phyloP scores from a whole-genome alignment of 495 filamentous ascomycete genomes.

The Ramalina intermedia region DNA sequence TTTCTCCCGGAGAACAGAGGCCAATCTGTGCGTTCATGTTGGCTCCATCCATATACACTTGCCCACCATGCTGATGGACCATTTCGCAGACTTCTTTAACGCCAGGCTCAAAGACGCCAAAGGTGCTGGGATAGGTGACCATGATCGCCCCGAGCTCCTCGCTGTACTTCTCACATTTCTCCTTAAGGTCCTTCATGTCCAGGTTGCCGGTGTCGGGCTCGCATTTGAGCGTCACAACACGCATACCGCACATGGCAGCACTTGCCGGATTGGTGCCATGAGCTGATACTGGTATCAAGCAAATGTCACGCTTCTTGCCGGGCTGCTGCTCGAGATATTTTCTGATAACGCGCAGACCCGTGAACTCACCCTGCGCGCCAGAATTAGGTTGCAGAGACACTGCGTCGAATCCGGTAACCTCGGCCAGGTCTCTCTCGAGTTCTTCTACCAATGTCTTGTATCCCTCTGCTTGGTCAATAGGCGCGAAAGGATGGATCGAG shows the following conservation, averaged over 20 bases:
- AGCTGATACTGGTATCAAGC: constrained; percentile 90
- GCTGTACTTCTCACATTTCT: constrained; percentile 78
- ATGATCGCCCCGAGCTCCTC: constrained; percentile 87
- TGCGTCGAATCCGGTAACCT: constrained; percentile 82
- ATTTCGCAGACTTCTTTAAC: constrained; percentile 76
- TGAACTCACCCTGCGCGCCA: constrained; percentile 92
- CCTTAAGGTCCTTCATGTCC: constrained; percentile 72
- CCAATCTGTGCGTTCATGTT: constrained; percentile 99
- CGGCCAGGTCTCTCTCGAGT: constrained; percentile 60
- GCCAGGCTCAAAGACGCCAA: constrained; percentile 86
- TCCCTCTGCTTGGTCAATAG: constrained; percentile 45
- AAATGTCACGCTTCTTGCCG: constrained; percentile 69
- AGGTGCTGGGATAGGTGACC: constrained; percentile 97
- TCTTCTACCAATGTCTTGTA: constrained; percentile 57
- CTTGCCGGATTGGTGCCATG: constrained; percentile 97
- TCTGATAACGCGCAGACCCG: constrained; percentile 83
- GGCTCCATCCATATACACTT: constrained; percentile 98
- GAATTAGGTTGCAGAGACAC: constrained; percentile 94
- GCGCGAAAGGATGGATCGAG: constrained; percentile 73
- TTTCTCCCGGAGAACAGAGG: constrained; percentile 90
- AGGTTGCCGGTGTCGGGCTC: constrained; percentile 80
- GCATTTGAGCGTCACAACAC: constrained; percentile 88
- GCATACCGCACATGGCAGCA: constrained; percentile 95
- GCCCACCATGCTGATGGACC: constrained; percentile 79
- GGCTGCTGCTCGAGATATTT: constrained; percentile 59